phyloP scores from a whole-genome alignment of 495 filamentous ascomycete genomes.

The Neurospora tetrasperma region DNA sequence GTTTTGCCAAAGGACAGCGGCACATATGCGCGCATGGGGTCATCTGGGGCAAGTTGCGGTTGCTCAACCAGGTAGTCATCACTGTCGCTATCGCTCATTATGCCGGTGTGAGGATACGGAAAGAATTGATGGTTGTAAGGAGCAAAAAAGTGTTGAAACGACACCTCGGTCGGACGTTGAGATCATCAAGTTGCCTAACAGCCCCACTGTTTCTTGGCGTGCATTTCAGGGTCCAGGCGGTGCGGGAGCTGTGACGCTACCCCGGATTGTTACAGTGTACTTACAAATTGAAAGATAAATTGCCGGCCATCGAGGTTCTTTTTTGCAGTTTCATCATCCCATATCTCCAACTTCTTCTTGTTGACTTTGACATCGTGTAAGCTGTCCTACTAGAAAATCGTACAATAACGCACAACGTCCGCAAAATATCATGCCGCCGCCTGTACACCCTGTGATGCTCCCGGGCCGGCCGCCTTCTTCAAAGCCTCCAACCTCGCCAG shows the following conservation, averaged over 20 bases:
- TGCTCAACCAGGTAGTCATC: conserved; percentile 51
- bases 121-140: not conserved
- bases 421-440: not conserved
- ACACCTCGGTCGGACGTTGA: not conserved
- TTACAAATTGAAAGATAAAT: not conserved
- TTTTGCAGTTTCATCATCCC: no score
- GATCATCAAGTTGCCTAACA: not conserved
- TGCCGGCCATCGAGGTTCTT: not conserved
- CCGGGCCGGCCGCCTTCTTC: not conserved
- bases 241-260: conserved; percentile 2
- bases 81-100: conserved; percentile 52
- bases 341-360: not conserved
- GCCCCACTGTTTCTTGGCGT: not conserved
- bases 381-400: not conserved
- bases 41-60: conserved; percentile 44
- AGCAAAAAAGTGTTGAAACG: not conserved
- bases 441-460: not conserved
- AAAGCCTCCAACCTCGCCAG: conserved; percentile 26
- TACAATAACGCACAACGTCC: not conserved
- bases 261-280: not conserved
- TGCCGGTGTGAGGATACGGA: not conserved
- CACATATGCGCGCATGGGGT: conserved; percentile 72
- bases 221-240: not conserved
- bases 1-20: conserved; percentile 84
- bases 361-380: not conserved